Evolutionary conservation across 2,329 filamentous ascomycete species (phyloP), one percentile per base, ranked within the genome.

Genomic region (Ascochyta koolunga): DNA sequence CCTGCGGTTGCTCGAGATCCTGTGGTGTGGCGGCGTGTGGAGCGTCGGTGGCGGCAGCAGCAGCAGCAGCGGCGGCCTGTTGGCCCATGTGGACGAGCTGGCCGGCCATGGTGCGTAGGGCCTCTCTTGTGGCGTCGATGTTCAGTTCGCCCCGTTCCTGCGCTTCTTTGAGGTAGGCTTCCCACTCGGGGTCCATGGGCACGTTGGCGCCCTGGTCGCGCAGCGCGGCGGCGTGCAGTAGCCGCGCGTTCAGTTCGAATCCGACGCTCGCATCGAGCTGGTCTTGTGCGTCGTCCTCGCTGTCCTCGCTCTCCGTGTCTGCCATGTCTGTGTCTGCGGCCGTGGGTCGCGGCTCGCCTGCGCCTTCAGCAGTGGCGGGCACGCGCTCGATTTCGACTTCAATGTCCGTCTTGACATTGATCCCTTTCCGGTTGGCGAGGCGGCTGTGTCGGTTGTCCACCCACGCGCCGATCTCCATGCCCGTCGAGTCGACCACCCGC

Each of bases 141-240:
- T 71, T 70, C 33, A 73, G 65, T 44, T 74, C 72, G 50, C 86
- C 87, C 5, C 83, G 80, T 66, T 90, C 87, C 42, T 88, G 83
- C 37, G 84, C 86, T 64, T 87, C 86, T 73, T 90, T 90, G 56
- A 90, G 77, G 83, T 87, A 90, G 70, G 89, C 86, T 71, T 90
- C 88, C 86, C 86, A 90, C 64, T 88, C 86, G 58, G 88, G 86
- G 66, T 90, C 87, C 61, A 90, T 80, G 22, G 84, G 80, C 40
- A 82, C 80, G 15, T 81, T 80, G 58, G 86, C 83, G 37, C 86
- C 86, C 4, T 84, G 82, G 59, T 87, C 84, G 50, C 85, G 82
- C 40, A 84, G 80, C 15, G 86, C 86, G 7, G 85, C 86, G 41
- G 85, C 83, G 55, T 85, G 83, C 44, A 85, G 80, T 21, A 90